A percentile compares a stretch with the other conserved stretches of the same genome.
Evolutionary conservation across 257 asterid genomes (phyloP).

Genomic region (Agastache rugosa): DNA sequence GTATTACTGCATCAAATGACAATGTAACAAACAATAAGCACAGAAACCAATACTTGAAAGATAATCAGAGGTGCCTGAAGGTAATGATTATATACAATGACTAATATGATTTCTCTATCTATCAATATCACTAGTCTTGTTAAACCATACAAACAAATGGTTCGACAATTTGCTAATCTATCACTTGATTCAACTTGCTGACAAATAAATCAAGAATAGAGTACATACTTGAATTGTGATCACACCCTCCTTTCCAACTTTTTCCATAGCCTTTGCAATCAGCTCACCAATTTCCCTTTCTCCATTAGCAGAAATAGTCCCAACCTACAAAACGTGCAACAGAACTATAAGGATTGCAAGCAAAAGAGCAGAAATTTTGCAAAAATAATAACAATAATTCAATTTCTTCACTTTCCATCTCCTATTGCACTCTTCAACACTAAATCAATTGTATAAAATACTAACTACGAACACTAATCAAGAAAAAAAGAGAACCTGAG

Average conservation of each 20-base stretch:
- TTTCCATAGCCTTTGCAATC: conserved; percentile 98
- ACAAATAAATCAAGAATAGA: background rate
- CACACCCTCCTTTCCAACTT: conserved; percentile 98
- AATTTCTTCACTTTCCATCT: background rate
- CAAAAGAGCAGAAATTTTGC: background rate
- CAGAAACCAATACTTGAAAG: background rate
- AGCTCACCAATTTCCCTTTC: conserved; percentile 94
- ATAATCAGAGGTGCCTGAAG: background rate
- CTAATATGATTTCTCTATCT: background rate
- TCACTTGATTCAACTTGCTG: background rate
- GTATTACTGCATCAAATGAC: background rate
- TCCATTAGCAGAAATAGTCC: conserved; percentile 92
- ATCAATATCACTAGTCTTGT: background rate
- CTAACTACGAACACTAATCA: background rate
- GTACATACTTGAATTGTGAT: conserved; percentile 87
- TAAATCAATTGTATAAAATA: background rate
- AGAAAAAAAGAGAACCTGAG: conserved; percentile 65
- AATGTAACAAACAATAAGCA: background rate
- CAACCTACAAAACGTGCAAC: conserved; percentile 59
- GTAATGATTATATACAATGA: background rate
- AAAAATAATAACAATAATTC: background rate
- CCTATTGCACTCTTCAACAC: too few relatives aligned
- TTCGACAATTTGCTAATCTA: background rate
- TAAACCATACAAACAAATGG: background rate
- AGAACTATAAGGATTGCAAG: background rate